A percentile compares a stretch with the other conserved stretches of the same genome.
Conservation (phyloP, 2,329 filamentous ascomycete genomes). For the Monosporascus sp. region DNA sequence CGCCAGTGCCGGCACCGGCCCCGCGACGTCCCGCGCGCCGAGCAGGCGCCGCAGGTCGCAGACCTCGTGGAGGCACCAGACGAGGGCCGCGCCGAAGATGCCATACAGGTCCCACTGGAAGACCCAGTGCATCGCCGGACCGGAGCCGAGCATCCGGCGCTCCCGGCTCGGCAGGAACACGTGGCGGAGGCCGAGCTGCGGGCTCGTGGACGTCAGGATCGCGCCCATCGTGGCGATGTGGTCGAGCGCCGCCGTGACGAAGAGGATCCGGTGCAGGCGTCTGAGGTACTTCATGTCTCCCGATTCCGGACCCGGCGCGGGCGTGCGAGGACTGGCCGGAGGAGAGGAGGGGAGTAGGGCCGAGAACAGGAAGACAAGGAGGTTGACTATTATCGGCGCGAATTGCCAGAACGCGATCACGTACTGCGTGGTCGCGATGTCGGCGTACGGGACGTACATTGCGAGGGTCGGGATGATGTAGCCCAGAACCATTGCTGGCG, state of each 20-base stretch:
- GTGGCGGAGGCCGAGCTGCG: neutral
- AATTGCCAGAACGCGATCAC: slow-evolving; percentile 3
- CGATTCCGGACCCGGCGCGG: neutral
- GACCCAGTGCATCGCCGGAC: slow-evolving; percentile 2
- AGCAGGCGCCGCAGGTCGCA: neutral
- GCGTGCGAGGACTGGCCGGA: neutral
- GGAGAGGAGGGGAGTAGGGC: neutral
- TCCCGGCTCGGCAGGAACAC: slow-evolving; percentile 1
- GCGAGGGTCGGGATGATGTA: slow-evolving; percentile 2
- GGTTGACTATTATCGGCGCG: neutral
- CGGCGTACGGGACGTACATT: slow-evolving; percentile 1
- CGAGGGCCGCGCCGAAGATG: slow-evolving; percentile 1
- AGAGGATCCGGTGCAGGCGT: neutral
- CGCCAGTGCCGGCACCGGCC: neutral
- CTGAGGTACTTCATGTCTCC: slow-evolving; percentile 2
- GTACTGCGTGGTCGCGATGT: neutral
- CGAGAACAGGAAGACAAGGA: neutral
- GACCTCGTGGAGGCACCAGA: slow-evolving; percentile 1
- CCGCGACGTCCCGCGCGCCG: neutral
- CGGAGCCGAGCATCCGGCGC: neutral
- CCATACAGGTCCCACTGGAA: slow-evolving; percentile 5
- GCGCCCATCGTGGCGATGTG: neutral
- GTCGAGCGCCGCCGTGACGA: neutral
- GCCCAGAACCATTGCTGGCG: slow-evolving; percentile 1
- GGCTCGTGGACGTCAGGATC: neutral